phyloP scores from a whole-genome alignment of 2,329 filamentous ascomycete genomes.

The Colletotrichum sp. region DNA sequence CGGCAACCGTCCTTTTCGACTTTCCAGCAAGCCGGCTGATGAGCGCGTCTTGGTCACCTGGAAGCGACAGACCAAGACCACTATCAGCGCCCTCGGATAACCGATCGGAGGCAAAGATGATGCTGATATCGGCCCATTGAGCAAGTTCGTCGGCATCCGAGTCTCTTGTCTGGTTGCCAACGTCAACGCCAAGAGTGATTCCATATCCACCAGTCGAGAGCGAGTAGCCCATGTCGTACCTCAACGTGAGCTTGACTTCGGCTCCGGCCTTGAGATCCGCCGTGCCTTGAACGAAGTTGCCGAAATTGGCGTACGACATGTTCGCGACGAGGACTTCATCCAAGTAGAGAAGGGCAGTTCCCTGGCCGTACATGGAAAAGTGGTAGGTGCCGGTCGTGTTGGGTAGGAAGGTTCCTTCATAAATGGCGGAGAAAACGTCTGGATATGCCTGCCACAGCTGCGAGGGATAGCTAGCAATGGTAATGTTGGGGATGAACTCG shows the following conservation, averaged over 20 bases:
- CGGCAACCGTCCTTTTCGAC: not conserved
- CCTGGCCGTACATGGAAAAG: conserved; percentile 38
- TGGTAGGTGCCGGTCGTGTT: conserved; percentile 27
- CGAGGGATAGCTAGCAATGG: not conserved
- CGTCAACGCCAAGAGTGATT: not conserved
- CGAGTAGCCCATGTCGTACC: not conserved
- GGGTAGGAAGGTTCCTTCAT: conserved; percentile 22
- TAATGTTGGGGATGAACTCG: not conserved
- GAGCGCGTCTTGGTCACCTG: not conserved
- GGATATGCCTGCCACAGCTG: not conserved
- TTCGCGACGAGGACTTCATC: conserved; percentile 34
- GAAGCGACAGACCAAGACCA: not conserved
- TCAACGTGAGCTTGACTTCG: not conserved
- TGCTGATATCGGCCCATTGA: not conserved
- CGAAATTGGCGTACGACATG: not conserved
- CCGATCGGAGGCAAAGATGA: not conserved
- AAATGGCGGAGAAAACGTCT: conserved; percentile 24
- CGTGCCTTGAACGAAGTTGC: not conserved
- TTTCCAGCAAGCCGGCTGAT: not conserved
- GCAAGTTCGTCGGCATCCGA: not conserved
- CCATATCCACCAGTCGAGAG: not conserved
- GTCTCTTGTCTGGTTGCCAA: not conserved
- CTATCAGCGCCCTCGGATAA: not conserved
- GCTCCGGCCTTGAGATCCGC: not conserved
- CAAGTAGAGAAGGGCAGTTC: conserved; percentile 36